These are phyloP conservation scores for Paramecium tetraurelia DNA, from an alignment of 73 alveolate genomes.

Conservation along the genomic window DNA sequence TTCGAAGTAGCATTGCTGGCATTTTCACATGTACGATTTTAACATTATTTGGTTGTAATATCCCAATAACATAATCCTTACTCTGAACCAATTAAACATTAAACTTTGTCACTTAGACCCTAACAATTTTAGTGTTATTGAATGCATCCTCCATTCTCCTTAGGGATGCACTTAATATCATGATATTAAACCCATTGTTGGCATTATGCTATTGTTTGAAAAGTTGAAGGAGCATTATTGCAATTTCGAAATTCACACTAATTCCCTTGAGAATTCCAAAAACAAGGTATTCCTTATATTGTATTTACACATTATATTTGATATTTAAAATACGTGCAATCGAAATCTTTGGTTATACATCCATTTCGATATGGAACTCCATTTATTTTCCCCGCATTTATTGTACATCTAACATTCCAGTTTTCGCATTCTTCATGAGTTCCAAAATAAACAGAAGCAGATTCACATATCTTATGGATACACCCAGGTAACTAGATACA, in stretches of 20 bases:
- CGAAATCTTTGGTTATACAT: neutral
- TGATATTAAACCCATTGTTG: neutral
- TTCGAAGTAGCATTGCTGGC: neutral
- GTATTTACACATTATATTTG: neutral
- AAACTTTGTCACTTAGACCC: neutral
- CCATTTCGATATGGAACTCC: neutral
- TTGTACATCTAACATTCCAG: neutral
- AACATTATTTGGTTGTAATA: neutral
- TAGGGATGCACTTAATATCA: neutral
- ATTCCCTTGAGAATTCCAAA: neutral
- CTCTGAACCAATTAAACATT: neutral
- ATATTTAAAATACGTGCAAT: neutral
- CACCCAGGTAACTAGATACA: neutral
- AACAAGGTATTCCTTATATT: neutral
- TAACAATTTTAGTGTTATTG: neutral
- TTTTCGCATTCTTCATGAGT: neutral
- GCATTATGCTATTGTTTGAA: neutral
- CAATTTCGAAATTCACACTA: neutral
- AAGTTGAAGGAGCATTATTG: neutral
- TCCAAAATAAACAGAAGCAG: neutral
- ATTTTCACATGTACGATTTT: neutral
- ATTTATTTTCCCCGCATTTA: neutral
- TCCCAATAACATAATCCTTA: neutral
- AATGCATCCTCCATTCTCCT: neutral
- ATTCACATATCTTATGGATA: neutral